Evolutionary conservation across 305 asterid species (phyloP), one percentile per base, ranked within the genome.

Genomic region (Rubia balearica): DNA sequence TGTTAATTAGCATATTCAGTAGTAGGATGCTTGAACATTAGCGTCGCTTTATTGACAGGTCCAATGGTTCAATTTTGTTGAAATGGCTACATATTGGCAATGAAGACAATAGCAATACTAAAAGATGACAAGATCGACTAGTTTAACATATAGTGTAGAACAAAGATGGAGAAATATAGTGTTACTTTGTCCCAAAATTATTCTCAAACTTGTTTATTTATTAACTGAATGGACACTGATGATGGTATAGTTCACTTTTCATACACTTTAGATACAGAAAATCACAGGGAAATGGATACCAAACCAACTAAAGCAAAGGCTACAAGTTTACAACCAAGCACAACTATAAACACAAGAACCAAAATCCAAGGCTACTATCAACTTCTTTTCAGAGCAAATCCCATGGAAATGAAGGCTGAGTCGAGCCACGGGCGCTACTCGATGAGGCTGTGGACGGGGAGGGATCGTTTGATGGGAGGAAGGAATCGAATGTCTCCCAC

Each of bases 401-500:
- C 96, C 96, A 86, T 19, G 79, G 83, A 74, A 80, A 86, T 67
- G 80, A 69, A 40, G 96, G 87, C 48, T 84, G 89, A 24, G 79
- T 40, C 5, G 75, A 76, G 61, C 66, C 43, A 19, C 10, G 82
- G 48, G 49, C 24, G 3, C 77, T 64, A 53, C 68, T 68, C 51
- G 75, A 19, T 4, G 73, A 19, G 14, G 69, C 61, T 19, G 65
- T 53, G 12, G 92, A 76, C 30, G 86, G 63, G 6, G 92, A 76
- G 55, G 85, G 71, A 27, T 73, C 72, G 59, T 69, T 82, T 21
- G 30, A 27, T 5, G 90, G 83, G 17, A 51, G 7, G 2, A 80
- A 42, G 10, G 95, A 74, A 62, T 93, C 98, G 66, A 93, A 93
- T 6, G 90, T 93, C 75, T 90, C 98, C 98, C 98, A 93, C 73